Base-by-base conservation (phyloP, 495 filamentous ascomycete species). In the Tuber magnatum region DNA sequence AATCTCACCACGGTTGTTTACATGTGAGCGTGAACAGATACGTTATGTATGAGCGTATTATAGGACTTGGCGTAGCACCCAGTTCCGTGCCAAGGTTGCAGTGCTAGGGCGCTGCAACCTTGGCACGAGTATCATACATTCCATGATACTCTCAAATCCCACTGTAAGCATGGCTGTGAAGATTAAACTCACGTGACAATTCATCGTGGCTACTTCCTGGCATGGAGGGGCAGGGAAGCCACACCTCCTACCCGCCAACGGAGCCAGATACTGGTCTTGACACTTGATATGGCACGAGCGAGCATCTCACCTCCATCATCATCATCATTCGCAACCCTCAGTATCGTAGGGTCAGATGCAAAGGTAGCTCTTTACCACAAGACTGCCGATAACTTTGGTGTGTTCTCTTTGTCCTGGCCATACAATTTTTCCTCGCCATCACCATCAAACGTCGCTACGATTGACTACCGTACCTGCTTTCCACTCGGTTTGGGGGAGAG, bases 381-480 rank as follows among this genome's bases (percentile, higher is more conserved):
- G 56, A 20, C 28, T 28, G 56, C 56, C 18, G 56, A 6, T 20
- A 35, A 14, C 56, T 65, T 65, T 65, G 35, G 56, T 20, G 35
- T 65, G 12, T 35, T 65, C 56, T 35, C 28, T 61, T 32, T 61
- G 51, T 61, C n/a, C 28, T 35, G 28, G 3, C 5, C 56, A 65
- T 65, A 65, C 56, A 32, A 65, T 65, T 65, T 51, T 65, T 56
- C 51, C 16, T 35, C 56, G 5, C 14, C 56, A 18, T 32, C 56
- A 65, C 32, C 56, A 35, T 20, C 56, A 65, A 65, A 65, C 56
- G 28, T 65, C 56, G 56, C 56, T 65, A 35, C 56, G 56, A 65
- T 65, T 65, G 56, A 65, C 32, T 20, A 1, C 28, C 56, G 56
- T 65, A 65, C 14, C n/a, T 32, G 32, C 51, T 65, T 16, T 18